Evolutionary conservation across 305 asterid genomes (phyloP), one percentile per base, ranked within the genome.

Genomic region (Solanum hybrid): DNA sequence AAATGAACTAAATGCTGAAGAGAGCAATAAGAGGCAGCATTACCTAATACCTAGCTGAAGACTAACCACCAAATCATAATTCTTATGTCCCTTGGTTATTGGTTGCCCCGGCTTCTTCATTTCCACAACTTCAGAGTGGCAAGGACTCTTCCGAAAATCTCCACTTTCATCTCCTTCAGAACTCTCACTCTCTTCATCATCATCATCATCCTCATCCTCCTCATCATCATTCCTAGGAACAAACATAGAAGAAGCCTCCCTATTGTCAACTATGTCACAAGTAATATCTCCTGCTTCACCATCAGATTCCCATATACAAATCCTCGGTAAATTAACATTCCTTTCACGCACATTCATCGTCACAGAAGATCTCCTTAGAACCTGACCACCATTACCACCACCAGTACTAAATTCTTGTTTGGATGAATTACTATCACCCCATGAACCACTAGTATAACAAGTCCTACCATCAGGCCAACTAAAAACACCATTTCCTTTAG

Each of bases 301-400:
- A 12, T 97, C 99, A 5, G 98, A 95, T 90, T 97, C 99, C 99
- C 99, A 97, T 17, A 97, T 96, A 90, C 99, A 97, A 86, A 97
- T 94, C 89, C 98, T 93, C 2, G 99, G 99, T 87, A 95, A 95
- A 73, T 89, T 89, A 89, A 93, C 92, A 90, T 95, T 98, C 36
- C 89, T 89, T 81, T 86, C 88, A 73, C 95, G 95, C 34, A 94
- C 95, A 81, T 95, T 94, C 89, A 93, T 92, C 36, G 80, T 89
- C 73, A 90, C 92, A 76, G 93, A 90, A n/a, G 94, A 51, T 91
- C 95, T 90, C 80, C 94, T 96, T 91, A 79, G 56, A 32, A 32
- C 27, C 73, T 78, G 86, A 37, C 42, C 85, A n/a, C 34, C 34
- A n/a, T 4, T 13, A 80, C 64, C 36, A 37, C 26, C 73, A 78